phyloP scores from a whole-genome alignment of 768 basidiomycete genomes.

The Lentinula lateritia region DNA sequence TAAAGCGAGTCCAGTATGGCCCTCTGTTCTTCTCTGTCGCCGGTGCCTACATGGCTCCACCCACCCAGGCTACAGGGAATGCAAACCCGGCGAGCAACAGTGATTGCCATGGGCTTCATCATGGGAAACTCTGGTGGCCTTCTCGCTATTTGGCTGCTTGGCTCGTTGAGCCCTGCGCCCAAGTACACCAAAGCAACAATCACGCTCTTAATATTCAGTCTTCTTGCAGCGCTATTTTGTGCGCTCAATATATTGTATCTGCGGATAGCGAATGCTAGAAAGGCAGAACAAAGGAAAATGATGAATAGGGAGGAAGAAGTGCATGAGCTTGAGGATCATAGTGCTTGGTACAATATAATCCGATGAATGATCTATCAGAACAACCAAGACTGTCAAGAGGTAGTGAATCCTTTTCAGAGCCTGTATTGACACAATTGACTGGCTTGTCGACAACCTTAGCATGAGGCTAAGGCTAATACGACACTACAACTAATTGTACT shows the following conservation, averaged over 20 bases:
- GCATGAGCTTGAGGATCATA: conserved; percentile 18
- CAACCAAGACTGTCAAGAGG: too few relatives aligned
- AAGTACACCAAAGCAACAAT: conserved; percentile 15
- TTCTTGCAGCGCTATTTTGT: conserved; percentile 16
- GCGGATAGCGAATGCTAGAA: conserved; percentile 16
- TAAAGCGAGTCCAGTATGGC: conserved; percentile 40
- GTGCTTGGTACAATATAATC: conserved; percentile 26
- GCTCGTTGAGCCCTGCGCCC: conserved; percentile 23
- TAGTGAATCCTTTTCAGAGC: too few relatives aligned
- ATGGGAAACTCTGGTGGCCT: conserved; percentile 58
- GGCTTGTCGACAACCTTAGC: too few relatives aligned
- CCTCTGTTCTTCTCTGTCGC: conserved; percentile 51
- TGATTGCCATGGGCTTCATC: conserved; percentile 52
- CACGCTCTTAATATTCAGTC: conserved; percentile 8
- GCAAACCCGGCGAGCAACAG: conserved; percentile 57
- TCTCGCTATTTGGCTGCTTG: conserved; percentile 56
- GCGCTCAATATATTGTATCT: conserved; percentile 20
- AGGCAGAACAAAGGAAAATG: conserved; percentile 15
- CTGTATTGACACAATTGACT: too few relatives aligned
- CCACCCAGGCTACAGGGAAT: conserved; percentile 51
- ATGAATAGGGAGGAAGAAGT: conserved; percentile 16
- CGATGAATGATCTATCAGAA: too few relatives aligned
- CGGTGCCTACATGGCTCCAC: conserved; percentile 46
- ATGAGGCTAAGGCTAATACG: too few relatives aligned
- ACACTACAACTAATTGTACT: too few relatives aligned